Percentiles rank a stretch among this genome's conserved stretches.
Conservation (phyloP, 306 rosid genomes). For the Myrica gale region DNA sequence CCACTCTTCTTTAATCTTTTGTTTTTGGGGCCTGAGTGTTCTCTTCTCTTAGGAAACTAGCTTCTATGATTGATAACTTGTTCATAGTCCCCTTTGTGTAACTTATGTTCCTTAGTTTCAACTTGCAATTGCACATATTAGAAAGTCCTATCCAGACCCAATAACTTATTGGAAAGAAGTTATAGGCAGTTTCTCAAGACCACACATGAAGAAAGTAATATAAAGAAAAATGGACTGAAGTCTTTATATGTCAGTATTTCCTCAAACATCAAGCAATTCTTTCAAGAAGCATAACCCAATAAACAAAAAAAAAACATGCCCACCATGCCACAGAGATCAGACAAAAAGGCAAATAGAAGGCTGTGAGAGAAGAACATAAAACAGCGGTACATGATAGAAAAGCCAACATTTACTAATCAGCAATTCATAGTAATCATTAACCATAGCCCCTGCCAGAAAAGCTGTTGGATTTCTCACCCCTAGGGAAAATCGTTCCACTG, state of each 20-base stretch:
- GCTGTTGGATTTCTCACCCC: constrained; percentile 66
- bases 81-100: not conserved
- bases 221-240: not conserved
- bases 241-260: not conserved
- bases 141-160: not conserved
- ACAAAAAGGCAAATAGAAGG: not conserved
- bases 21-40: too few relatives aligned
- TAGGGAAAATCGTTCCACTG: constrained; percentile 67
- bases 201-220: not conserved
- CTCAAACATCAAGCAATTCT: not conserved
- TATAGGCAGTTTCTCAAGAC: not conserved
- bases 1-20: not conserved
- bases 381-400: not conserved
- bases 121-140: not conserved
- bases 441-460: constrained; percentile 63
- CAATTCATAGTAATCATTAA: constrained; percentile 29
- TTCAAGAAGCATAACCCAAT: not conserved
- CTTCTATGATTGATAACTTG: too few relatives aligned
- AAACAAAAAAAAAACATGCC: not conserved
- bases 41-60: too few relatives aligned
- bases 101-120: not conserved
- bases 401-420: not conserved
- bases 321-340: not conserved
- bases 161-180: not conserved
- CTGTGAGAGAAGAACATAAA: not conserved